phyloP scores from a whole-genome alignment of 306 rosid genomes.

The Arachis stenosperma region DNA sequence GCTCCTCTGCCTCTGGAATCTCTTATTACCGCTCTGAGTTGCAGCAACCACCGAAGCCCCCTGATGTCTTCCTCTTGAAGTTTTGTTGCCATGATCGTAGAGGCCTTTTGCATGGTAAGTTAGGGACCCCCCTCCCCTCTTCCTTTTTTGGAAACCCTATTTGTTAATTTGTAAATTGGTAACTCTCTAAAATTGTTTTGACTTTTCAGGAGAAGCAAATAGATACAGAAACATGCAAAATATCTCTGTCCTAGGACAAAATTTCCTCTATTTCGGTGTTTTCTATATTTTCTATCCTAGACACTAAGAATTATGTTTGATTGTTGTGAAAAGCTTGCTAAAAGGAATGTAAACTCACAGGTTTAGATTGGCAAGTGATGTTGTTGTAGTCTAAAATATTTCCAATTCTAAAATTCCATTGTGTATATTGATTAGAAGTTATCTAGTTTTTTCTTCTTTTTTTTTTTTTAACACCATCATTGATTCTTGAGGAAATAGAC shows the following conservation, averaged over 20 bases:
- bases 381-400: background rate
- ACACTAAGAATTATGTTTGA: slow-evolving; percentile 4
- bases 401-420: background rate
- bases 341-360: background rate
- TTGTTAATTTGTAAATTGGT: no score
- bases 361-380: slow-evolving; percentile 10
- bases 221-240: no score
- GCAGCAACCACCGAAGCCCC: slow-evolving; percentile 67
- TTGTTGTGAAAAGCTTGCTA: slow-evolving; percentile 5
- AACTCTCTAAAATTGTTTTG: no score
- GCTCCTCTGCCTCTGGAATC: slow-evolving; percentile 81
- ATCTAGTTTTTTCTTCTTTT: background rate
- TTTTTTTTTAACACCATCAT: background rate
- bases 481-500: background rate
- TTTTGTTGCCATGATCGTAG: slow-evolving; percentile 74
- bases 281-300: background rate
- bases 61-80: slow-evolving; percentile 76
- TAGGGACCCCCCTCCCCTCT: background rate
- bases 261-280: background rate
- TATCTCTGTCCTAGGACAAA: no score
- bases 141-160: background rate
- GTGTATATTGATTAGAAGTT: slow-evolving; percentile 16
- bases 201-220: no score
- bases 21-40: slow-evolving; percentile 59
- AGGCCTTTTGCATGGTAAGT: slow-evolving; percentile 91